A percentile compares a stretch with the other conserved stretches of the same genome.
These are phyloP conservation scores for Penicillium rolfsii DNA, from an alignment of 2,329 filamentous ascomycete genomes.

Conservation along the genomic window DNA sequence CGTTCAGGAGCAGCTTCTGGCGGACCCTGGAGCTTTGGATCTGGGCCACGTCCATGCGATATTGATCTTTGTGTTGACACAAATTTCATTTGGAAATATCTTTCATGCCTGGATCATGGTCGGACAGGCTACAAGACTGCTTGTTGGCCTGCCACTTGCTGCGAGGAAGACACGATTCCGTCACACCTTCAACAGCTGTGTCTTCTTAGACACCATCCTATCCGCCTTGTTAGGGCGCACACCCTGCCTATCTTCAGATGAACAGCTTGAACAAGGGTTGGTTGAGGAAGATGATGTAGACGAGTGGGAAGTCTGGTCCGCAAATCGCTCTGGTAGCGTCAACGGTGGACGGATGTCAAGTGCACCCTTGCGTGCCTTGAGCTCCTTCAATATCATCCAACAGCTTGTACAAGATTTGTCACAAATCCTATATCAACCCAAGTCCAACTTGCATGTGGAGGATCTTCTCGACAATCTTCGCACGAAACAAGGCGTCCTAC, in stretches of 20 bases:
- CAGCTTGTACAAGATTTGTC: constrained; percentile 18
- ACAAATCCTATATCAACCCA: background rate
- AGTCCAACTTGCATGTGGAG: background rate
- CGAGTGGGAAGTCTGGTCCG: constrained; percentile 26
- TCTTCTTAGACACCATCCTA: constrained; percentile 22
- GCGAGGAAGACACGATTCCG: constrained; percentile 14
- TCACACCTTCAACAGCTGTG: constrained; percentile 22
- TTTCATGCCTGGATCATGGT: constrained; percentile 61
- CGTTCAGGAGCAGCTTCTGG: constrained; percentile 15
- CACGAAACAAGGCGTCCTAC: constrained; percentile 1
- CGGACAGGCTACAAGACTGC: constrained; percentile 60
- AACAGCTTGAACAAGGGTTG: constrained; percentile 7
- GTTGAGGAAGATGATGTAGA: constrained; percentile 25
- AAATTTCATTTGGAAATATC: constrained; percentile 57
- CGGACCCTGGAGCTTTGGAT: constrained; percentile 48
- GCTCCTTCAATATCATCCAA: constrained; percentile 20
- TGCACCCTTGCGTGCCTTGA: constrained; percentile 19
- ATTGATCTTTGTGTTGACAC: constrained; percentile 61
- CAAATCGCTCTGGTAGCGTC: background rate
- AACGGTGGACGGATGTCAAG: constrained; percentile 6
- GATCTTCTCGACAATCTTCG: constrained; percentile 4
- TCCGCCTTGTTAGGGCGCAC: constrained; percentile 15
- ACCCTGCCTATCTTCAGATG: constrained; percentile 15
- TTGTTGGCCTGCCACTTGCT: constrained; percentile 2
- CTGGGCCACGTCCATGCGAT: constrained; percentile 55